Base-by-base conservation (phyloP, 2,329 filamentous ascomycete genomes). In the Ophiosphaerella narmari region DNA sequence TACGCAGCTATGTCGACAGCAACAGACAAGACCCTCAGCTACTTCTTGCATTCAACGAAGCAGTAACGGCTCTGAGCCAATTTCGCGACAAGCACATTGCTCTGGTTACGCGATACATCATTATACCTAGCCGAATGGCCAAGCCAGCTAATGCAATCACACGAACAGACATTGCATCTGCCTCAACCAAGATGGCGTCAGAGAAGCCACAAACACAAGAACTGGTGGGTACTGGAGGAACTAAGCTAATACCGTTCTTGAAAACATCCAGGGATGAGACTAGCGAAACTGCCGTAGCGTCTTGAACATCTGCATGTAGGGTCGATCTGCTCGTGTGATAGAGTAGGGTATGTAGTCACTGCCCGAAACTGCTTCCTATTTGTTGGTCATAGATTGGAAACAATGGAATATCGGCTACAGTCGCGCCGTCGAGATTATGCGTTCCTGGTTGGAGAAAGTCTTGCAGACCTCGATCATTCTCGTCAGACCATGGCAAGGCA, bases 71-170 rank as follows among this genome's bases (percentile, higher is more conserved):
- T 8, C 65, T 83, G 11, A 75, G 74, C 4, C 57, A 62, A 0
- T 80, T 83, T 54, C 76, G 80, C 0, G 77, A 81, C 50, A 76
- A 75, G 41, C 80, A 83, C 50, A 79, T 83, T 38, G 75, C 77
- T 49, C 75, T 83, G 21, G 80, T 82, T 1, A 77, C 80, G 1
- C 67, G 79, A 35, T 83, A 82, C 54, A 81, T 83, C 47, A 75
- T 82, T 42, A 73, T 78, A 38, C 77, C 78, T 0, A 67, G 65
- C 38, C 65, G 63, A 12, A 60, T 62, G 51, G 48, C 45, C 8
- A 67, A 65, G 37, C 66, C 59, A 16, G 52, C 36, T n/a, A 56
- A 50, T 7, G 50, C 48, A 32, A 38, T 62, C 43, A 50, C 67
- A 43, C 55, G 63, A 64, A 52, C 75, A 48, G 67, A 80, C 43